Evolutionary conservation across 805 yeast species (phyloP).

Genomic region (Yamadazyma sp.): DNA sequence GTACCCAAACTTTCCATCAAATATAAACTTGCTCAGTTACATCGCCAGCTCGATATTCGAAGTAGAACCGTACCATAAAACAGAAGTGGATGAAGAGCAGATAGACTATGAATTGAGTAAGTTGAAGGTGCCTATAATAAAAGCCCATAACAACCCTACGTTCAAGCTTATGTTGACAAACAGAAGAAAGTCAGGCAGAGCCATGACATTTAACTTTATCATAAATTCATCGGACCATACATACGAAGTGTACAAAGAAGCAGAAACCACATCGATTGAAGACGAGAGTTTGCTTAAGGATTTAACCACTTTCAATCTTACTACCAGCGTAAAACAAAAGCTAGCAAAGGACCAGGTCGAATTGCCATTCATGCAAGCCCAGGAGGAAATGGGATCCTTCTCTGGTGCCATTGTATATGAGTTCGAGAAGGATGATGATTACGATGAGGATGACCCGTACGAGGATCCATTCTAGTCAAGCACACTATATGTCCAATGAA

Average conservation of each 20-base stretch:
- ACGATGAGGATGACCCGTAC: conserved; percentile 96
- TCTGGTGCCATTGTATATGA: conserved; percentile 97
- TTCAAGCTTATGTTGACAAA: conserved; percentile 58
- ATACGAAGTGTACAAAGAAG: conserved; percentile 29
- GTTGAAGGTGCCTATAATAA: conserved; percentile 47
- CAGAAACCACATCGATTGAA: conserved; percentile 26
- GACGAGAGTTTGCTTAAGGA: conserved; percentile 60
- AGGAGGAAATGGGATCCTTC: conserved; percentile 51
- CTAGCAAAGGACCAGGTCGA: conserved; percentile 82
- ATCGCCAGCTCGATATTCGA: conserved; percentile 77
- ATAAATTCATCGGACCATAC: conserved; percentile 51
- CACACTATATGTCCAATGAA: too few species aligned
- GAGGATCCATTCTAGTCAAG: conserved; percentile 96
- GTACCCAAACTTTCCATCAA: conserved; percentile 51
- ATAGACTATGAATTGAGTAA: conserved; percentile 37
- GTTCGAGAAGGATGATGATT: conserved; percentile 95
- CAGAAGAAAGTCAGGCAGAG: conserved; percentile 83
- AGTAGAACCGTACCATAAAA: conserved; percentile 43
- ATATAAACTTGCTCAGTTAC: conserved; percentile 54
- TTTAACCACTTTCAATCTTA: conserved; percentile 84
- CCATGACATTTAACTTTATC: conserved; percentile 53
- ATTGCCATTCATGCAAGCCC: conserved; percentile 90
- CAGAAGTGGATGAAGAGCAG: conserved; percentile 47
- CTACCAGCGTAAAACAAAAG: conserved; percentile 72
- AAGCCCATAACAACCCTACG: conserved; percentile 44